Evolutionary conservation across 441 rosid species (phyloP), one percentile per base, ranked within the genome.

Genomic region (Euphorbia schlechtendalii): DNA sequence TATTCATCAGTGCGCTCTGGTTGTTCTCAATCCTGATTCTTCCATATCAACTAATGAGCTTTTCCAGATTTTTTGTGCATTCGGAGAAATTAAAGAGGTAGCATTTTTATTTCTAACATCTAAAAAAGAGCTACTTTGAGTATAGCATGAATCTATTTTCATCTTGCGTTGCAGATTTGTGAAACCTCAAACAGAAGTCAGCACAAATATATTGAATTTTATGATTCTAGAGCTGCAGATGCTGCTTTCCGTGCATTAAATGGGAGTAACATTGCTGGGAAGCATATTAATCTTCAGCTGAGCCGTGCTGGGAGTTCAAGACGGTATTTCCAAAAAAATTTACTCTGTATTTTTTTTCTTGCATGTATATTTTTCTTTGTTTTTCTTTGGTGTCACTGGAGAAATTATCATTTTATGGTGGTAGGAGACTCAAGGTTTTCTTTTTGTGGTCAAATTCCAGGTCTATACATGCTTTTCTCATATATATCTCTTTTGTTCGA

Each of bases 51-150:
- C 77, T 74, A 82, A 83, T 8, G 79, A 80, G 49, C 83, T 85
- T 65, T 79, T 11, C 69, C 79, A 67, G 64, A 81, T 78, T 45
- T 85, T 85, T 69, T 77, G 83, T 53, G 71, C 46, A 17, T 81
- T 70, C 32, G 90, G 90, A 65, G 84, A 85, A 67, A 73, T 85
- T 69, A 83, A 80, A 68, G 86, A 81, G 84, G 90, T 83, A 49
- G 28, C 65, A 11, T 57, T 55, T 43, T 34, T 34, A 34, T n/a
- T 34, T 34, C 40, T 34, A 5, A 34, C 40, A 5, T 34, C 6
- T 34, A 2, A 34, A 3, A 34, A 34, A 34, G 40, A 2, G 0
- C 40, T 27, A 27, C 45, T 13, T 9, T 22, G 38, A 40, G n/a
- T 15, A 43, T 40, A 61, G 64, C 49, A 25, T 41, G 49, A 68